Evolutionary conservation across 2,329 filamentous ascomycete species (phyloP), one percentile per base, ranked within the genome.

Genomic region (Aureobasidium sp.): DNA sequence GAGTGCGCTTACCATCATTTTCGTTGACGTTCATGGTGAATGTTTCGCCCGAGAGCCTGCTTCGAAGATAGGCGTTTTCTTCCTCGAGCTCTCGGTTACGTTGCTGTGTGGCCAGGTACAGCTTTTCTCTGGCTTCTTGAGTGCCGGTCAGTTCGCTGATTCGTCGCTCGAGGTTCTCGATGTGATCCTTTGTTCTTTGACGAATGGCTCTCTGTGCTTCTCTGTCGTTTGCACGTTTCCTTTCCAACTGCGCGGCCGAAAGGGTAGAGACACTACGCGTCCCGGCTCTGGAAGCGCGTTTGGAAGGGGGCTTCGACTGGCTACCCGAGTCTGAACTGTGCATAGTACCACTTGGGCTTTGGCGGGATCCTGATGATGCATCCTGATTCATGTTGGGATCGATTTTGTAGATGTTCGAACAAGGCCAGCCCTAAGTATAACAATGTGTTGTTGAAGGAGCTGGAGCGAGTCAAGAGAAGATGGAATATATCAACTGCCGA

Each of bases 171-270:
- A 85, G 76, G 31, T 73, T 74, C 65, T 84, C 81, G 64, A 84
- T 84, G 69, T 83, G 81, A 65, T 83, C 81, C 66, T 82, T 84
- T 45, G 81, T 84, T 64, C 82, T 73, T 68, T 83, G 80, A 33
- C 82, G 79, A 66, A 84, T 85, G 53, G 81, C 82, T 66, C 82
- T 77, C 68, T 85, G 82, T 60, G 82, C 82, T 70, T 85, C 82
- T 64, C 82, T 77, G 69, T 85, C 82, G 70, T 84, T 84, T 64
- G 82, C 82, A 63, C 82, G 76, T 70, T 85, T 85, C 56, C 82
- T 75, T 67, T 84, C 82, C 53, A 85, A 73, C 67, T 84, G 82
- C 62, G 82, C 81, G 35, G 80, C 77, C 17, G 81, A 82, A 60
- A 85, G 73, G 11, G 80, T 81, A 40, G 79, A 80, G 45, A 84